These are phyloP conservation scores for Astrothelium subdiscretum DNA, from an alignment of 495 filamentous ascomycete genomes.

Conservation along the genomic window DNA sequence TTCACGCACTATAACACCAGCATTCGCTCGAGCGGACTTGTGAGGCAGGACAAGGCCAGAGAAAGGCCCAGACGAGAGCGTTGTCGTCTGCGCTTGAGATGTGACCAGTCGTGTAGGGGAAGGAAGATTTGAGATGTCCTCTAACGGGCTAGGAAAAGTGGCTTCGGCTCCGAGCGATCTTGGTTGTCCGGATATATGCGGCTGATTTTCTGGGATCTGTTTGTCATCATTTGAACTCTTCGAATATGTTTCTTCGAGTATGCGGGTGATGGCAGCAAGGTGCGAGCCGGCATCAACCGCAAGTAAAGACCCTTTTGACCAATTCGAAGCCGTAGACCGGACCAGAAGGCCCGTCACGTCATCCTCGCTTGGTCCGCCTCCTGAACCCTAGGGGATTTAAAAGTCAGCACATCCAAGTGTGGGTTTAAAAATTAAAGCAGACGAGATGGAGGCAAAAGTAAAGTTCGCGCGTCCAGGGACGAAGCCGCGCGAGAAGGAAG, in stretches of 20 bases:
- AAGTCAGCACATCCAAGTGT: not conserved
- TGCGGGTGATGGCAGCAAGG: constrained; percentile 65
- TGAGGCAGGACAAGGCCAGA: constrained; percentile 55
- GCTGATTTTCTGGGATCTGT: not conserved
- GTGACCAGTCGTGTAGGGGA: not conserved
- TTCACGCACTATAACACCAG: constrained; percentile 59
- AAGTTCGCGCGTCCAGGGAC: too few species aligned
- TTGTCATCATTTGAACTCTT: constrained; percentile 3
- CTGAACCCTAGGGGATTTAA: constrained; percentile 42
- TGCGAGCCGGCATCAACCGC: constrained; percentile 91
- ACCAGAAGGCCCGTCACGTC: constrained; percentile 83
- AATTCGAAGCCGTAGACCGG: constrained; percentile 63
- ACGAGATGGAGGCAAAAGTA: too few species aligned
- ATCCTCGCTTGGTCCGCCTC: constrained; percentile 81
- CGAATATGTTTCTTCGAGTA: constrained; percentile 46
- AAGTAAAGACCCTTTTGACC: constrained; percentile 67
- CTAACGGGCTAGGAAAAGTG: not conserved
- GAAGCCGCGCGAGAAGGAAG: too few species aligned
- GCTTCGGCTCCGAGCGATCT: not conserved
- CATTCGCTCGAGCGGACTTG: constrained; percentile 58
- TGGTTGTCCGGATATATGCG: not conserved
- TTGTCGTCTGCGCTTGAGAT: constrained; percentile 20
- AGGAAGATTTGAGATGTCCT: not conserved
- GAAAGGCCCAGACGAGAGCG: constrained; percentile 50
- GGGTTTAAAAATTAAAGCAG: not conserved